Percentiles rank a stretch among this genome's conserved stretches.
These are phyloP conservation scores for Hygrophoropsis aurantiaca DNA, from an alignment of 768 basidiomycete genomes.

Conservation along the genomic window DNA sequence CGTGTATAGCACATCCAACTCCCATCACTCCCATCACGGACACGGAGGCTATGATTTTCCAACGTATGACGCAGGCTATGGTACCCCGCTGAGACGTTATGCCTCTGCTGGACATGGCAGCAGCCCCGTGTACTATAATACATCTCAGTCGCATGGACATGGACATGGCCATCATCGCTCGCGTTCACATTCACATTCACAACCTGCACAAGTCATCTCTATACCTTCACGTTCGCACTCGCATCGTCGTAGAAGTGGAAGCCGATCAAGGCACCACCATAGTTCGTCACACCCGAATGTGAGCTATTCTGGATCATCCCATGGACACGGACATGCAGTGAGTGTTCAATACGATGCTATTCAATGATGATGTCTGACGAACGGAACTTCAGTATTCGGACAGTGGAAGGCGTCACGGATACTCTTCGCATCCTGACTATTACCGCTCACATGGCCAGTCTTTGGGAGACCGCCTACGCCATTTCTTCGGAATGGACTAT, in stretches of 20 bases:
- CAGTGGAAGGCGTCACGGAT: slow-evolving; percentile 14
- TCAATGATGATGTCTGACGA: not conserved
- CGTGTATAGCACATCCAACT: slow-evolving; percentile 5
- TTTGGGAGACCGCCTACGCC: slow-evolving; percentile 37
- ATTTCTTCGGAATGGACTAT: slow-evolving; percentile 34
- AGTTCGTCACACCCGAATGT: slow-evolving; percentile 1
- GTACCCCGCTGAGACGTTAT: slow-evolving; percentile 10
- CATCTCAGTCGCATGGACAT: not conserved
- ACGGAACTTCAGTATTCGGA: slow-evolving; percentile 11
- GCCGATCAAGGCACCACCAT: slow-evolving; percentile 7
- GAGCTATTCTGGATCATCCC: not conserved
- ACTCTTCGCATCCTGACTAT: slow-evolving; percentile 15
- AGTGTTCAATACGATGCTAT: slow-evolving; percentile 2
- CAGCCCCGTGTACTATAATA: not conserved
- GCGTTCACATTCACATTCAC: slow-evolving; percentile 1
- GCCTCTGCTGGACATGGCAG: slow-evolving; percentile 6
- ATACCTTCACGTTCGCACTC: slow-evolving; percentile 2
- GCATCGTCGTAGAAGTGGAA: slow-evolving; percentile 16
- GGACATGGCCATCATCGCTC: not conserved
- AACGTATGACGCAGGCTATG: not conserved
- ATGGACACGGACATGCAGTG: slow-evolving; percentile 13
- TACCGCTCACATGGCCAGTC: slow-evolving; percentile 16
- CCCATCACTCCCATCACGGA: not conserved
- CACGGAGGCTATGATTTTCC: not conserved
- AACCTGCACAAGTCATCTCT: slow-evolving; percentile 6